phyloP scores from a whole-genome alignment of 2,329 filamentous ascomycete genomes.

The Peltaster fructicola region DNA sequence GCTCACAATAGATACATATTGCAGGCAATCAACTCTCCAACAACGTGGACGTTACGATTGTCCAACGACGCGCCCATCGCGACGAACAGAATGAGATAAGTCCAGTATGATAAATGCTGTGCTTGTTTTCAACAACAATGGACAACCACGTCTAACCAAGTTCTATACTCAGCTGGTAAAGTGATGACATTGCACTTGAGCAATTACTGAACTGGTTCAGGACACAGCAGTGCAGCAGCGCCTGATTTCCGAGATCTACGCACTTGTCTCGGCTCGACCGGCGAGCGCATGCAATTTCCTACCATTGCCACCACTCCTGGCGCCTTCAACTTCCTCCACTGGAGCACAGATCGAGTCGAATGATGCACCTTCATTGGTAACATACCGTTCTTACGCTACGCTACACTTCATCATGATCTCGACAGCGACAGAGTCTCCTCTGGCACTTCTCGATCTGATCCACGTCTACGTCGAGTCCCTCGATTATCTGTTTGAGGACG shows the following conservation, averaged over 20 bases:
- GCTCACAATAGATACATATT: too few relatives aligned
- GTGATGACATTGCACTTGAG: too few relatives aligned
- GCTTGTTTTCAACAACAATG: conserved; percentile 95
- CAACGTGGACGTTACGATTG: too few relatives aligned
- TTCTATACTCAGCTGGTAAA: conserved; percentile 97
- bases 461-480: conserved; percentile 96
- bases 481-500: conserved; percentile 91
- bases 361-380: conserved; percentile 86
- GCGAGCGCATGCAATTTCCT: conserved; percentile 95
- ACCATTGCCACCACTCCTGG: conserved; percentile 32
- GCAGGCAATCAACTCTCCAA: too few relatives aligned
- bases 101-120: conserved; percentile 97
- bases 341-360: conserved; percentile 45
- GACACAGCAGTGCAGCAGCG: conserved; percentile 95
- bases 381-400: conserved; percentile 94
- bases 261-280: conserved; percentile 79
- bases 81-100: too few relatives aligned
- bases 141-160: conserved; percentile 89
- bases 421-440: conserved; percentile 85
- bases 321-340: conserved; percentile 9
- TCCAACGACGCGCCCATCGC: too few relatives aligned
- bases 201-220: too few relatives aligned
- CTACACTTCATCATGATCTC: conserved; percentile 98
- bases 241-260: conserved; percentile 92
- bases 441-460: conserved; percentile 88